A percentile compares a stretch with the other conserved stretches of the same genome.
Evolutionary conservation across 305 asterid genomes (phyloP).

Genomic region (Rubia balearica): DNA sequence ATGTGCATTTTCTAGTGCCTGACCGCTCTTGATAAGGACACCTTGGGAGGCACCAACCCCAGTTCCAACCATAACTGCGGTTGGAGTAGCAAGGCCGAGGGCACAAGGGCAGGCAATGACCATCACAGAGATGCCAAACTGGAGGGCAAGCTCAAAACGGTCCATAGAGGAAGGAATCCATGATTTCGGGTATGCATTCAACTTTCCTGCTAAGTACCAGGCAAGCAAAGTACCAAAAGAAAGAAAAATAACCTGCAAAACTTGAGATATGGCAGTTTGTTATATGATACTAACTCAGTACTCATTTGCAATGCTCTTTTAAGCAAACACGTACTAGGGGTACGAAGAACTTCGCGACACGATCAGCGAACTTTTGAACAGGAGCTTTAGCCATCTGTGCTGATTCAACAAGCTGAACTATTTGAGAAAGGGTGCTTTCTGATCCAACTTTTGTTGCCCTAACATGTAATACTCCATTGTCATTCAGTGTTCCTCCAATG

Average conservation of each 20-base stretch:
- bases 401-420: slow-evolving; percentile 66
- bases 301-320: background rate
- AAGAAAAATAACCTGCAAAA: slow-evolving; percentile 54
- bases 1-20: slow-evolving; percentile 75
- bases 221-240: slow-evolving; percentile 67
- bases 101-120: slow-evolving; percentile 94
- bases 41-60: slow-evolving; percentile 88
- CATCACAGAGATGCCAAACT: slow-evolving; percentile 84
- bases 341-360: slow-evolving; percentile 61
- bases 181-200: slow-evolving; percentile 50
- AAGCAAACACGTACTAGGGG: slow-evolving; percentile 43
- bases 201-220: slow-evolving; percentile 71
- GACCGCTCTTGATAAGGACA: slow-evolving; percentile 79
- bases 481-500: slow-evolving; percentile 75
- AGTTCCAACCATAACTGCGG: slow-evolving; percentile 89
- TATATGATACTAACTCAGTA: background rate
- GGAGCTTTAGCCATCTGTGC: slow-evolving; percentile 94
- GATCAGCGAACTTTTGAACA: slow-evolving; percentile 69
- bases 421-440: slow-evolving; percentile 76
- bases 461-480: slow-evolving; percentile 57
- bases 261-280: background rate
- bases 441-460: slow-evolving; percentile 70
- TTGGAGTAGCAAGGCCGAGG: slow-evolving; percentile 87
- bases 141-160: slow-evolving; percentile 77
- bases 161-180: slow-evolving; percentile 77